A percentile compares a stretch with the other conserved stretches of the same genome.
These are phyloP conservation scores for Solanum paucissectum DNA, from an alignment of 257 asterid species.

Conservation along the genomic window DNA sequence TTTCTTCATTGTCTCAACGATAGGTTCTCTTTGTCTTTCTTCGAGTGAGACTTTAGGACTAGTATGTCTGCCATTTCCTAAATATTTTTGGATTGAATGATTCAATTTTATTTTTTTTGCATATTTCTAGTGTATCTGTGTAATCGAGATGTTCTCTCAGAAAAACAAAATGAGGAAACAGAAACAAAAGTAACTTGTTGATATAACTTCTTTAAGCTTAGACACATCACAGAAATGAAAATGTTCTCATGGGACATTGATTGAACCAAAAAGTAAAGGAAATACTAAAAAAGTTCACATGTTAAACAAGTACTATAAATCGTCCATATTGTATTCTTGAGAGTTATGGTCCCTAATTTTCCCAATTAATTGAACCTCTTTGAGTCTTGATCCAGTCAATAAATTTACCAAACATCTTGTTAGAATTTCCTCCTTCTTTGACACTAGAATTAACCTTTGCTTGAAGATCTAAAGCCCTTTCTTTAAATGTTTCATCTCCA, in stretches of 20 bases:
- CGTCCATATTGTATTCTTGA: neutral
- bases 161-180: neutral
- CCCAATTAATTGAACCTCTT: neutral
- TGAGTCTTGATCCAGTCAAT: slow-evolving; percentile 33
- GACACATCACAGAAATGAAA: neutral
- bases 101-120: neutral
- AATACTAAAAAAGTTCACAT: neutral
- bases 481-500: slow-evolving; percentile 5
- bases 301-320: neutral
- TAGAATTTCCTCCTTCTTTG: slow-evolving; percentile 22
- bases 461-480: slow-evolving; percentile 22
- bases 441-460: slow-evolving; percentile 7
- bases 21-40: too few species aligned
- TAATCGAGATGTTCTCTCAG: neutral
- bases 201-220: neutral
- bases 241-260: neutral
- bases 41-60: neutral
- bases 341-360: neutral
- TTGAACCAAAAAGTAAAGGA: neutral
- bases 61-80: neutral
- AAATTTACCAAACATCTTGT: slow-evolving; percentile 19
- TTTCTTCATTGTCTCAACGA: too few species aligned
- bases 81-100: neutral
- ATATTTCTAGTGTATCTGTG: neutral
- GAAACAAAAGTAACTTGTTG: neutral